Conservation (phyloP, 2,329 filamentous ascomycete genomes). For the Beauveria varroae region DNA sequence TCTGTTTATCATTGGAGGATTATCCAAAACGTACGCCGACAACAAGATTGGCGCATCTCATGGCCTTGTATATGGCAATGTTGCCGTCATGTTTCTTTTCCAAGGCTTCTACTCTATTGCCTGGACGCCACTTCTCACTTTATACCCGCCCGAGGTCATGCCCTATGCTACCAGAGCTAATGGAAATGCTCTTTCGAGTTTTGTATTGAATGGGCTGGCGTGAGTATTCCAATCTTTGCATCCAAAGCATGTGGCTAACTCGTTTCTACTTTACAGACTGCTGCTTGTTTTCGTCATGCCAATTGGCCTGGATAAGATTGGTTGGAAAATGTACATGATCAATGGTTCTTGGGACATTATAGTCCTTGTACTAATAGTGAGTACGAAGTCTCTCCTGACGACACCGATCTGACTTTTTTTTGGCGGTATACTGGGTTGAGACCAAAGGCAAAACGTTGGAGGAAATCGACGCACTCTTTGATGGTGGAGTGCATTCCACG, state of each 20-base stretch:
- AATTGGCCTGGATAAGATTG: constrained; percentile 17
- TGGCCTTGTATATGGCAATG: constrained; percentile 30
- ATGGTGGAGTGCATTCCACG: constrained; percentile 14
- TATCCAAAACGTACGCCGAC: constrained; percentile 35
- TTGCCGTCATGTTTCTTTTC: constrained; percentile 24
- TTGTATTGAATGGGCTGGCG: constrained; percentile 11
- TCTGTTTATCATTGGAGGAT: constrained; percentile 43
- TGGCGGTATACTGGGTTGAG: constrained; percentile 23
- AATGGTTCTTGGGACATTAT: constrained; percentile 21
- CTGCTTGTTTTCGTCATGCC: constrained; percentile 18
- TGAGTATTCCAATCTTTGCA: neutral
- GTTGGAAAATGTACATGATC: constrained; percentile 20
- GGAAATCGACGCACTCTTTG: constrained; percentile 30
- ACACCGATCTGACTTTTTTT: neutral
- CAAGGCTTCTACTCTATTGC: constrained; percentile 22
- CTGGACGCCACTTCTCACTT: constrained; percentile 20
- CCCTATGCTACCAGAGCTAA: constrained; percentile 20
- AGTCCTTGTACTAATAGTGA: constrained; percentile 15
- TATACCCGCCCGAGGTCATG: constrained; percentile 24
- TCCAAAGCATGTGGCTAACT: neutral
- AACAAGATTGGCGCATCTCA: constrained; percentile 20
- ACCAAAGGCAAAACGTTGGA: constrained; percentile 38
- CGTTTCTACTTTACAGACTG: constrained; percentile 3
- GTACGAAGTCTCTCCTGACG: neutral
- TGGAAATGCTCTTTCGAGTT: constrained; percentile 29